Conservation (phyloP, 495 filamentous ascomycete genomes). For the Acidomyces sp. region DNA sequence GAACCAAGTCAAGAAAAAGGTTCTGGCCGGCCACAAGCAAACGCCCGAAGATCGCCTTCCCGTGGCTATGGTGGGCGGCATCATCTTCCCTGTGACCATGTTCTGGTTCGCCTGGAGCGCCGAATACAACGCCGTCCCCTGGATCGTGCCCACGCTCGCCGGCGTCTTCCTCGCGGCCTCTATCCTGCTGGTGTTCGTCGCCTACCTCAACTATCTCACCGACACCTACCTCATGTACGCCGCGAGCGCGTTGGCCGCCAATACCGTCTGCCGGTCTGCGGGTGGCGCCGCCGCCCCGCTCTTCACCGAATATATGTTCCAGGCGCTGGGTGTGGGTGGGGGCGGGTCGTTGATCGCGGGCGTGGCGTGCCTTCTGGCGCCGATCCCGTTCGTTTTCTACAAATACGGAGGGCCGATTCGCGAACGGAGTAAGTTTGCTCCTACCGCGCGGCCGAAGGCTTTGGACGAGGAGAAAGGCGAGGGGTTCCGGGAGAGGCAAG, state of each 20-base stretch:
- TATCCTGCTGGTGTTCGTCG: slow-evolving; percentile 21
- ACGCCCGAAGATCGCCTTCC: slow-evolving; percentile 14
- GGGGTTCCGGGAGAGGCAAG: background rate
- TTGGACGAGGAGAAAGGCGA: slow-evolving; percentile 13
- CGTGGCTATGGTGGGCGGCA: slow-evolving; percentile 41
- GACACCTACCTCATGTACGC: slow-evolving; percentile 24
- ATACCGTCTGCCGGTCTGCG: slow-evolving; percentile 26
- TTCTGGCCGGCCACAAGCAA: slow-evolving; percentile 15
- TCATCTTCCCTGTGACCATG: slow-evolving; percentile 41
- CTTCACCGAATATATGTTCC: slow-evolving; percentile 27
- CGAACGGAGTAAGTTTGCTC: slow-evolving; percentile 30
- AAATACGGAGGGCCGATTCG: slow-evolving; percentile 37
- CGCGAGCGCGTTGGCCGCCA: slow-evolving; percentile 27
- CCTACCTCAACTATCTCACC: slow-evolving; percentile 22
- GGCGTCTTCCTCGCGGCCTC: slow-evolving; percentile 18
- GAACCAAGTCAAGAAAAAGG: slow-evolving; percentile 34
- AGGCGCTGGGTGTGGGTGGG: slow-evolving; percentile 33
- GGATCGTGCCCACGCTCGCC: slow-evolving; percentile 37
- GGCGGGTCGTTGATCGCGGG: slow-evolving; percentile 38
- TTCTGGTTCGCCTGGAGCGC: slow-evolving; percentile 47
- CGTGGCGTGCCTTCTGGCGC: slow-evolving; percentile 31
- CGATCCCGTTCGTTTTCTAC: slow-evolving; percentile 41
- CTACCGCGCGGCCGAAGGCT: slow-evolving; percentile 20
- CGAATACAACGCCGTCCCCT: slow-evolving; percentile 30
- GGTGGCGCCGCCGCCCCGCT: slow-evolving; percentile 25